Evolutionary conservation across 1,284 basidiomycete species (phyloP).

Genomic region (Pterula multifida): DNA sequence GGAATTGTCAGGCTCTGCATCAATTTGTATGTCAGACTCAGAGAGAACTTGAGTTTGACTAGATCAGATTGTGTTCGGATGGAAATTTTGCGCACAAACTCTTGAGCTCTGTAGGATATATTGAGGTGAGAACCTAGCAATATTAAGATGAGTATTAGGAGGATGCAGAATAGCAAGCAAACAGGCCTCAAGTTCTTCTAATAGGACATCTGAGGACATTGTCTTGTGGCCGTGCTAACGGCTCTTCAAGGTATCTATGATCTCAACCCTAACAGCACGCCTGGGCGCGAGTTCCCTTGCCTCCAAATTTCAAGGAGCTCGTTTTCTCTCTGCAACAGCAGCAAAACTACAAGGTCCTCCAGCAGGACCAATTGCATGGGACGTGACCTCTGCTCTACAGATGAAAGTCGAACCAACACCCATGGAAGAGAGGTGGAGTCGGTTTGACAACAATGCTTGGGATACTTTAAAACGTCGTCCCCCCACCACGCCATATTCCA

Average conservation of each 20-base stretch:
- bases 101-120: slow-evolving; percentile 88
- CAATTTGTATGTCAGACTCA: slow-evolving; percentile 73
- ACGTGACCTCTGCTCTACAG: slow-evolving; percentile 77
- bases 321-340: neutral
- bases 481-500: slow-evolving; percentile 15
- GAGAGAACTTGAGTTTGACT: slow-evolving; percentile 73
- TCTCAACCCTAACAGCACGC: neutral
- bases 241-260: neutral
- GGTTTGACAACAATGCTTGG: slow-evolving; percentile 45
- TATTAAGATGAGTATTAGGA: slow-evolving; percentile 3
- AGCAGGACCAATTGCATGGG: slow-evolving; percentile 41
- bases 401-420: neutral
- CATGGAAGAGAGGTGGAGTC: neutral
- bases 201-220: slow-evolving; percentile 32
- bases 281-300: slow-evolving; percentile 46
- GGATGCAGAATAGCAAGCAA: slow-evolving; percentile 2
- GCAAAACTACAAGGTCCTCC: slow-evolving; percentile 25
- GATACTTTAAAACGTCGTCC: slow-evolving; percentile 63
- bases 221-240: neutral
- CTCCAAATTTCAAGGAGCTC: slow-evolving; percentile 18
- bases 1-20: slow-evolving; percentile 79
- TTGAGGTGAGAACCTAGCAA: slow-evolving; percentile 81
- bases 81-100: slow-evolving; percentile 46
- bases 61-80: slow-evolving; percentile 24
- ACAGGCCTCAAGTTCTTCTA: slow-evolving; percentile 84